Conservation (phyloP, 352 stramenopile species). For the Peronospora destructor region DNA sequence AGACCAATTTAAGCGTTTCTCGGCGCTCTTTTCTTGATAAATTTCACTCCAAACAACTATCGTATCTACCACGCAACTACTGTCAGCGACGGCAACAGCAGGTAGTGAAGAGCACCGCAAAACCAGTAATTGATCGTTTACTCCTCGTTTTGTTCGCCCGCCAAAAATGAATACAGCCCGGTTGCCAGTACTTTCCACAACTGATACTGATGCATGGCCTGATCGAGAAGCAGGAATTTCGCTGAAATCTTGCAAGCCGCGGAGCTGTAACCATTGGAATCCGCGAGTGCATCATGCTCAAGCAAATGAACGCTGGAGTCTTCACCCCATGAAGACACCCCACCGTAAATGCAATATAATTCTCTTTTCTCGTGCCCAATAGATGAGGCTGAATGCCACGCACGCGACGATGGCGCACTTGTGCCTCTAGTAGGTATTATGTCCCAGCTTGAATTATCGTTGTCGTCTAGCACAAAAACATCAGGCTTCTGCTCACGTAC, state of each 20-base stretch:
- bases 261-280: conserved; percentile 26
- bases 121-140: conserved; percentile 43
- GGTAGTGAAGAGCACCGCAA: conserved; percentile 10
- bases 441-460: conserved; percentile 48
- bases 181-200: conserved; percentile 8
- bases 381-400: conserved; percentile 45
- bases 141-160: conserved; percentile 52
- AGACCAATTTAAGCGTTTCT: conserved; percentile 17
- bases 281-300: conserved; percentile 3
- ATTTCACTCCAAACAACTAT: conserved; percentile 29
- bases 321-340: conserved; percentile 52
- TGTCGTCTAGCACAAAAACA: conserved; percentile 42
- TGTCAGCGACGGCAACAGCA: not conserved
- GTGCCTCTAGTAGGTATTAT: conserved; percentile 19
- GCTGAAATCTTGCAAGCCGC: conserved; percentile 11
- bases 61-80: not conserved
- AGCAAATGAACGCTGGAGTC: conserved; percentile 42
- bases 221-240: conserved; percentile 35
- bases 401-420: conserved; percentile 32
- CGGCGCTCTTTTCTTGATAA: not conserved
- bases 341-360: conserved; percentile 45
- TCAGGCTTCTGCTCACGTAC: conserved; percentile 49
- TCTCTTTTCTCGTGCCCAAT: conserved; percentile 17
- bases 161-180: conserved; percentile 44
- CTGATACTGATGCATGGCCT: conserved; percentile 39